Evolutionary conservation across 2,329 filamentous ascomycete genomes (phyloP).

Genomic region (Diaporthe helianthi): DNA sequence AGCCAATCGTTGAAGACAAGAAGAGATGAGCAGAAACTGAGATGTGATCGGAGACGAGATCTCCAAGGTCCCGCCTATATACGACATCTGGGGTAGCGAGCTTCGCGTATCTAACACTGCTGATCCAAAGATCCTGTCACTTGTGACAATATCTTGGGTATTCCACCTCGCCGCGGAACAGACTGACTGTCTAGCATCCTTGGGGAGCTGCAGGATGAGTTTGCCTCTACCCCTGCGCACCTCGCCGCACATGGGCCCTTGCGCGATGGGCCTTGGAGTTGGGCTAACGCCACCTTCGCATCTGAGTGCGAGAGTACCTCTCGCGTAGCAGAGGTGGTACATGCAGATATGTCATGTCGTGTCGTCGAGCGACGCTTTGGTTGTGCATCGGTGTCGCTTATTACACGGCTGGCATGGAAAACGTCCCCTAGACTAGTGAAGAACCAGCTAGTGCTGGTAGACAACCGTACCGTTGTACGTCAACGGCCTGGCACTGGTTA

Average conservation of each 20-base stretch:
- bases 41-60: conserved; percentile 23
- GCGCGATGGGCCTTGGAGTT: background rate
- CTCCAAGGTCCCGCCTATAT: conserved; percentile 30
- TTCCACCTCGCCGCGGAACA: conserved; percentile 16
- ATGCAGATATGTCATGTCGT: conserved; percentile 2
- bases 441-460: conserved; percentile 19
- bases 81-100: conserved; percentile 24
- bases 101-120: conserved; percentile 26
- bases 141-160: conserved; percentile 30
- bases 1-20: conserved; percentile 14
- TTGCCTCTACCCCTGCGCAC: conserved; percentile 26
- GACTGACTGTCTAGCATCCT: conserved; percentile 14
- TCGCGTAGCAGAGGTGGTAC: conserved; percentile 3
- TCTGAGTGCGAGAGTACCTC: conserved; percentile 6
- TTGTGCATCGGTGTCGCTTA: conserved; percentile 17
- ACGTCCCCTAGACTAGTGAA: conserved; percentile 15
- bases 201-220: conserved; percentile 27
- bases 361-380: background rate
- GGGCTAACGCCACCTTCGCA: conserved; percentile 10
- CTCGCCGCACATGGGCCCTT: conserved; percentile 24
- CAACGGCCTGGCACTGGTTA: conserved; percentile 16
- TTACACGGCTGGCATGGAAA: background rate
- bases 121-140: conserved; percentile 18
- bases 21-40: conserved; percentile 18
- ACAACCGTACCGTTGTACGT: background rate